Evolutionary conservation across 768 basidiomycete genomes (phyloP).

Genomic region (Lepiota venenata): DNA sequence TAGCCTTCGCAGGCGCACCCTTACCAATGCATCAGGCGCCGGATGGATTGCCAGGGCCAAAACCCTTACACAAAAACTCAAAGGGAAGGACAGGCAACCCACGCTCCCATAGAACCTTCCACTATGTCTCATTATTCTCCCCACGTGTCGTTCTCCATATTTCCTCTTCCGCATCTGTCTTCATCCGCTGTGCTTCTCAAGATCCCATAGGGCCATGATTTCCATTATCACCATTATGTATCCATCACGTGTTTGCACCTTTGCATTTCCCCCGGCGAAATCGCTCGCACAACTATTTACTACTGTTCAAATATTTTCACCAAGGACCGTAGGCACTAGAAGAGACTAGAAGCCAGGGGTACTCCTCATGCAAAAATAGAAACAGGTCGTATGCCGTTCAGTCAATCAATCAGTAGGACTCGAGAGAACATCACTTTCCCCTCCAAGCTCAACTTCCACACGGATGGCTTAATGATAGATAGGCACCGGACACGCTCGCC

Average conservation of each 20-base stretch:
- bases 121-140: not conserved
- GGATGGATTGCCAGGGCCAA: conserved; percentile 6
- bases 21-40: not conserved
- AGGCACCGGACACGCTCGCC: not conserved
- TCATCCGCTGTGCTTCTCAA: not conserved
- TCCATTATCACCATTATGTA: not conserved
- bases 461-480: not conserved
- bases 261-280: not conserved
- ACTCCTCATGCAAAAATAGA: not conserved
- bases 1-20: conserved; percentile 1
- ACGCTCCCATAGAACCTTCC: not conserved
- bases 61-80: conserved; percentile 3
- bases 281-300: not conserved
- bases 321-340: not conserved
- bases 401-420: not conserved
- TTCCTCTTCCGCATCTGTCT: not conserved
- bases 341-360: not conserved
- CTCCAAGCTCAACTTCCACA: not conserved
- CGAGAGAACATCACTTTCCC: not conserved
- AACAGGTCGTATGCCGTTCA: not conserved
- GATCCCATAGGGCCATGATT: not conserved
- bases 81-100: not conserved
- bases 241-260: not conserved
- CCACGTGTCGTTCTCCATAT: not conserved
- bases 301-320: not conserved